Conservation (phyloP, 2,329 filamentous ascomycete genomes). For the Alternaria solani region DNA sequence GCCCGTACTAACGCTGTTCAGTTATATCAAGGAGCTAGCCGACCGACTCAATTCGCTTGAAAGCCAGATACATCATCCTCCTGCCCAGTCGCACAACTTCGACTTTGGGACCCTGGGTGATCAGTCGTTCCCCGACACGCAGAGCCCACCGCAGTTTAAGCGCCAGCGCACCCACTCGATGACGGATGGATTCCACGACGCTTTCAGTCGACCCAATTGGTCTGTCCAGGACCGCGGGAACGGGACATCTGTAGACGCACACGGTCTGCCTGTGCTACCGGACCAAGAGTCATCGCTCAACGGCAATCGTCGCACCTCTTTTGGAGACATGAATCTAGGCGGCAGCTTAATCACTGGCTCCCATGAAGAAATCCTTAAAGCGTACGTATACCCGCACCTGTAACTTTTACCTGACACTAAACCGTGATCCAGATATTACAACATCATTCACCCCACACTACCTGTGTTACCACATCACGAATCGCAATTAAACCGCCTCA, state of each 20-base stretch:
- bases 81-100: conserved; percentile 34
- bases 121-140: conserved; percentile 40
- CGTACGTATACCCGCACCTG: conserved; percentile 30
- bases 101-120: conserved; percentile 43
- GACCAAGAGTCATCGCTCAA: conserved; percentile 42
- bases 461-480: conserved; percentile 47
- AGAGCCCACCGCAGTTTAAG: conserved; percentile 42
- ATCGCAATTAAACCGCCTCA: conserved; percentile 44
- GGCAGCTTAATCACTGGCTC: conserved; percentile 46
- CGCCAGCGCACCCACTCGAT: conserved; percentile 52
- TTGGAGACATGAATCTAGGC: conserved; percentile 45
- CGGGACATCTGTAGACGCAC: conserved; percentile 28
- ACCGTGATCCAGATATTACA: conserved; percentile 41
- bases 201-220: conserved; percentile 45
- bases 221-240: conserved; percentile 48
- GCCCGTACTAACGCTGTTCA: conserved; percentile 26
- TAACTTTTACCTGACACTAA: conserved; percentile 20
- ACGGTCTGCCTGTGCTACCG: conserved; percentile 33
- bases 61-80: conserved; percentile 47
- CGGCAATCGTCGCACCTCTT: conserved; percentile 45
- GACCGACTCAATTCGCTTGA: conserved; percentile 51
- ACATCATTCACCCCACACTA: conserved; percentile 46
- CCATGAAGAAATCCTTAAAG: conserved; percentile 47
- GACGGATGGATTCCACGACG: conserved; percentile 47
- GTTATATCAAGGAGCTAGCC: conserved; percentile 53